Conservation (phyloP, 257 asterid genomes). For the Lithospermum erythrorhizon region DNA sequence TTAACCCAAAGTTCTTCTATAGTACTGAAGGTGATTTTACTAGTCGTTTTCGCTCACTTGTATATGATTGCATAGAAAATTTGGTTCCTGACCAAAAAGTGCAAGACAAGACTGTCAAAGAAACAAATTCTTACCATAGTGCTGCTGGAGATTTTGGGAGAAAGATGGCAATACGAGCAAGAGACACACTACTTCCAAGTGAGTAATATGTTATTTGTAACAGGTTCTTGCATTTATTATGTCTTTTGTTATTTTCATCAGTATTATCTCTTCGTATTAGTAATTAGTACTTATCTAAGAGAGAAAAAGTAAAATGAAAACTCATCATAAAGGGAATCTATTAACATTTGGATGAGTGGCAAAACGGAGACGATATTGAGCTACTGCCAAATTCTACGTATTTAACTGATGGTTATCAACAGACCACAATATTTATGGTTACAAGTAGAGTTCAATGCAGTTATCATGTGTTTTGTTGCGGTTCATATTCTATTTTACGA, state of each 20-base stretch:
- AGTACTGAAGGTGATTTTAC: constrained; percentile 66
- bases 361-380: too few relatives aligned
- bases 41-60: constrained; percentile 61
- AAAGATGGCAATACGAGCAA: constrained; percentile 87
- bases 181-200: constrained; percentile 80
- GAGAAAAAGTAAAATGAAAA: background rate
- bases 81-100: constrained; percentile 63
- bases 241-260: background rate
- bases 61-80: constrained; percentile 79
- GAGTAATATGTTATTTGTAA: constrained; percentile 15
- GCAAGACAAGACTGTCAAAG: constrained; percentile 79
- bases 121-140: constrained; percentile 58
- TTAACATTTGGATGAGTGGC: too few relatives aligned
- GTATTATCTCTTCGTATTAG: background rate
- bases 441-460: too few relatives aligned
- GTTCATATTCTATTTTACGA: too few relatives aligned
- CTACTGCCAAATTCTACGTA: background rate
- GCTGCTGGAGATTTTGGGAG: constrained; percentile 89
- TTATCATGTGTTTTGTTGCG: too few relatives aligned
- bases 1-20: constrained; percentile 83
- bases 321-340: background rate
- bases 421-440: background rate
- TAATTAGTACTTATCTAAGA: background rate
- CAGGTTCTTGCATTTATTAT: constrained; percentile 1
- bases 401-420: background rate